phyloP scores from a whole-genome alignment of 306 rosid genomes.

The Acacia crassicarpa region DNA sequence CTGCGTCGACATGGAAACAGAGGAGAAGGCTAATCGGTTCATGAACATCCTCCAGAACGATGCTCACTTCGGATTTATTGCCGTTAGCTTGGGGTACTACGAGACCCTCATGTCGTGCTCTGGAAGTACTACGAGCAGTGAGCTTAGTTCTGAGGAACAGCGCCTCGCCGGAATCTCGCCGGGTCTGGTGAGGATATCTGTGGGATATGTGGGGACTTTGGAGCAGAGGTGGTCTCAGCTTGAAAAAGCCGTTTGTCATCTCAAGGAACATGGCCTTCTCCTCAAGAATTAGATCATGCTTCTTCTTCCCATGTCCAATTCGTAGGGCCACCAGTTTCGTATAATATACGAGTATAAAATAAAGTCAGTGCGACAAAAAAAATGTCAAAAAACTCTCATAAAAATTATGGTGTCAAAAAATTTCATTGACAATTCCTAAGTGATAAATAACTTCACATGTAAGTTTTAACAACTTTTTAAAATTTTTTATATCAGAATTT shows the following conservation, averaged over 20 bases:
- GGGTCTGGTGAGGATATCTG: slow-evolving; percentile 70
- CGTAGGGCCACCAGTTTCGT: not conserved
- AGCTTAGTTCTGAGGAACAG: slow-evolving; percentile 61
- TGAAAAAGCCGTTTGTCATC: slow-evolving; percentile 56
- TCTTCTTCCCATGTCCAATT: no score
- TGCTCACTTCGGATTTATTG: slow-evolving; percentile 39
- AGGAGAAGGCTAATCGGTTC: slow-evolving; percentile 65
- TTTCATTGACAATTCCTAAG: no score
- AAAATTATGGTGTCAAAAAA: no score
- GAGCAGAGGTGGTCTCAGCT: slow-evolving; percentile 89
- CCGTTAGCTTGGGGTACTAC: slow-evolving; percentile 85
- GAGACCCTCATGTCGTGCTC: slow-evolving; percentile 96
- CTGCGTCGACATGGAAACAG: slow-evolving; percentile 87
- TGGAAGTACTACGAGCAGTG: slow-evolving; percentile 91
- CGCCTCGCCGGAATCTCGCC: slow-evolving; percentile 80
- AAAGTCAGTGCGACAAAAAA: no score
- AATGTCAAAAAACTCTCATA: no score
- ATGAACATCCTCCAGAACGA: no score
- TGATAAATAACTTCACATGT: no score
- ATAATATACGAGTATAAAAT: not conserved
- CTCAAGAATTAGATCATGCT: not conserved
- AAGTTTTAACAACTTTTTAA: no score
- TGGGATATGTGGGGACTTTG: slow-evolving; percentile 79
- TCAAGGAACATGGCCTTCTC: slow-evolving; percentile 25
- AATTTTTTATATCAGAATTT: no score